Percentiles rank a stretch among this genome's conserved stretches.
phyloP scores from a whole-genome alignment of 305 asterid species.

The Coffea humblotiana region DNA sequence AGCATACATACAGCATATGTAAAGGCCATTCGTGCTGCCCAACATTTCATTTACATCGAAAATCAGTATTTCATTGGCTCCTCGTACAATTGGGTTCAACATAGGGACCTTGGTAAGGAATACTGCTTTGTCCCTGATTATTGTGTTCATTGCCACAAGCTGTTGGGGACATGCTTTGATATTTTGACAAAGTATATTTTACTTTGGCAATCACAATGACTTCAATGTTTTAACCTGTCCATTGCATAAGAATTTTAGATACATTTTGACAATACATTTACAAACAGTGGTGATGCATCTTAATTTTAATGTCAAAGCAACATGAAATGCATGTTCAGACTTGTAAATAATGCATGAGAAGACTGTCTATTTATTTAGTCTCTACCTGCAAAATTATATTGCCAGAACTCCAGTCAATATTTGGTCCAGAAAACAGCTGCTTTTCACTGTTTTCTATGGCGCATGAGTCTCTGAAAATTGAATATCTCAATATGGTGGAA shows the following conservation, averaged over 20 bases:
- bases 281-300: not conserved
- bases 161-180: not conserved
- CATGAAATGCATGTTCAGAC: not conserved
- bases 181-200: not conserved
- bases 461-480: not conserved
- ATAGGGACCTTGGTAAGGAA: slow-evolving; percentile 75
- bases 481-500: not conserved
- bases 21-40: slow-evolving; percentile 94
- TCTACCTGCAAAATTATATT: not conserved
- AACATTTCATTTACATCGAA: slow-evolving; percentile 92
- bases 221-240: not conserved
- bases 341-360: not conserved
- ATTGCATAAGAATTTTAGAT: not conserved
- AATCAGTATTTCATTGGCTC: slow-evolving; percentile 99
- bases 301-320: not conserved
- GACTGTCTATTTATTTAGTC: not conserved
- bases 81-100: slow-evolving; percentile 80
- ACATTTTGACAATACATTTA: not conserved
- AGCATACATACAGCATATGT: slow-evolving; percentile 96
- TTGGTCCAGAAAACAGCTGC: not conserved
- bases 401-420: not conserved
- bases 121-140: slow-evolving; percentile 5
- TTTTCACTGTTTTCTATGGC: not conserved
- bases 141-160: not conserved
- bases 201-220: not conserved